Percentiles rank a stretch among this genome's conserved stretches.
Conservation (phyloP, 345 rosid genomes). For the Kandelia obovata region DNA sequence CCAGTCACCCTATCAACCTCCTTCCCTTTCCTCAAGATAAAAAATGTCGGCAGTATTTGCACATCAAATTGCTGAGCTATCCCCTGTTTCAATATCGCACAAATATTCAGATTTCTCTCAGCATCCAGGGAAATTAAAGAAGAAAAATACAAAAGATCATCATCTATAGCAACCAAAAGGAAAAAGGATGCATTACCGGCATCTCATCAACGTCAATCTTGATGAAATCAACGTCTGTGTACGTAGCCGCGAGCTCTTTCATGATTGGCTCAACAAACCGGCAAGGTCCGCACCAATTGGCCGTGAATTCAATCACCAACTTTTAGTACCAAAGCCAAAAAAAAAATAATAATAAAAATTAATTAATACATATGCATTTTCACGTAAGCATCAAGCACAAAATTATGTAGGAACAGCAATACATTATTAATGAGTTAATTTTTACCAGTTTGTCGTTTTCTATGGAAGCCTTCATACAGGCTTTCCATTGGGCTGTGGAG, state of each 20-base stretch:
- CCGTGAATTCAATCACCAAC: constrained; percentile 73
- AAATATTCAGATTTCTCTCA: neutral
- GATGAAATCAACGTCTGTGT: constrained; percentile 57
- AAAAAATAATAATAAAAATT: neutral
- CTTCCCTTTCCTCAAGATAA: constrained; percentile 59
- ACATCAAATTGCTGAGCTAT: constrained; percentile 41
- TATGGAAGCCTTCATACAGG: constrained; percentile 49
- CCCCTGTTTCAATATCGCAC: constrained; percentile 33
- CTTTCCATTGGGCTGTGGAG: constrained; percentile 54
- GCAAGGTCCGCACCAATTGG: constrained; percentile 83
- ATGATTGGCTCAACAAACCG: constrained; percentile 48
- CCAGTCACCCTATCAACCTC: constrained; percentile 59
- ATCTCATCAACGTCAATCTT: constrained; percentile 67
- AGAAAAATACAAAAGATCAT: neutral
- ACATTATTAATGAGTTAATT: too few species aligned
- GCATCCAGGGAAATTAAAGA: neutral
- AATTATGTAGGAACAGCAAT: neutral
- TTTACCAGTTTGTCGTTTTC: constrained; percentile 60
- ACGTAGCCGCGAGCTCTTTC: constrained; percentile 51
- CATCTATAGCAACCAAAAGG: neutral
- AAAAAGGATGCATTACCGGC: constrained; percentile 27
- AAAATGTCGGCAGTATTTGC: constrained; percentile 50
- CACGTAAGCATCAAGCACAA: neutral
- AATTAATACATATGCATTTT: neutral
- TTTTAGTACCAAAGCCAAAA: constrained; percentile 19